Evolutionary conservation across 2,329 filamentous ascomycete species (phyloP).

Genomic region (Beauveria australis): DNA sequence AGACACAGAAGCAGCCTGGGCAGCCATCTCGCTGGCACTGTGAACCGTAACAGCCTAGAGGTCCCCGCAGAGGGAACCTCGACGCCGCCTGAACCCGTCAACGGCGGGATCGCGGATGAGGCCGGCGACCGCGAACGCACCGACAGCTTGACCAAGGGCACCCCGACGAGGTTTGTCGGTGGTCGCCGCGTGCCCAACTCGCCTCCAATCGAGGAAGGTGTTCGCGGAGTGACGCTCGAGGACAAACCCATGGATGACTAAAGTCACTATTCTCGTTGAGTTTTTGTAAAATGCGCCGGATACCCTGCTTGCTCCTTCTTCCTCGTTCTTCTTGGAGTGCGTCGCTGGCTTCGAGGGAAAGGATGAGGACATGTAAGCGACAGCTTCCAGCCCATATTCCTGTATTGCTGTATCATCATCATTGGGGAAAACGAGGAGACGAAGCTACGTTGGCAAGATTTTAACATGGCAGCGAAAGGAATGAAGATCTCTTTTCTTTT

Average conservation of each 20-base stretch:
- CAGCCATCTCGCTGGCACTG: conserved; percentile 38
- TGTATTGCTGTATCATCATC: conserved; percentile 9
- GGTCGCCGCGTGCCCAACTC: conserved; percentile 34
- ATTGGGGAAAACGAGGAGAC: background rate
- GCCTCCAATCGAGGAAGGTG: conserved; percentile 23
- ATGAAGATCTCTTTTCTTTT: background rate
- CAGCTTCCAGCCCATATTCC: background rate
- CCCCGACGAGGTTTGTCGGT: conserved; percentile 36
- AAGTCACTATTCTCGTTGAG: background rate
- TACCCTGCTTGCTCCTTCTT: background rate
- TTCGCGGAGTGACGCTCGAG: conserved; percentile 42
- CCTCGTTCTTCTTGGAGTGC: background rate
- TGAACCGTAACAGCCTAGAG: conserved; percentile 66
- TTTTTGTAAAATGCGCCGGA: background rate
- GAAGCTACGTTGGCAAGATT: conserved; percentile 2
- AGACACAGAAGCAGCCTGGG: conserved; percentile 43
- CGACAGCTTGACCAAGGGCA: conserved; percentile 16
- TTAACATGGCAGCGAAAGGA: background rate
- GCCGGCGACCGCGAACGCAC: conserved; percentile 14
- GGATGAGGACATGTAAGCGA: background rate
- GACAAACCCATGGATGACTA: conserved; percentile 46
- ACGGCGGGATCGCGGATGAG: conserved; percentile 29
- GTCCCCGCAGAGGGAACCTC: conserved; percentile 57
- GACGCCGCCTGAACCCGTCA: conserved; percentile 33
- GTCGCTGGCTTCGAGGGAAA: background rate